phyloP scores from a whole-genome alignment of 2,329 filamentous ascomycete genomes.

The Hypoxylon sp. region DNA sequence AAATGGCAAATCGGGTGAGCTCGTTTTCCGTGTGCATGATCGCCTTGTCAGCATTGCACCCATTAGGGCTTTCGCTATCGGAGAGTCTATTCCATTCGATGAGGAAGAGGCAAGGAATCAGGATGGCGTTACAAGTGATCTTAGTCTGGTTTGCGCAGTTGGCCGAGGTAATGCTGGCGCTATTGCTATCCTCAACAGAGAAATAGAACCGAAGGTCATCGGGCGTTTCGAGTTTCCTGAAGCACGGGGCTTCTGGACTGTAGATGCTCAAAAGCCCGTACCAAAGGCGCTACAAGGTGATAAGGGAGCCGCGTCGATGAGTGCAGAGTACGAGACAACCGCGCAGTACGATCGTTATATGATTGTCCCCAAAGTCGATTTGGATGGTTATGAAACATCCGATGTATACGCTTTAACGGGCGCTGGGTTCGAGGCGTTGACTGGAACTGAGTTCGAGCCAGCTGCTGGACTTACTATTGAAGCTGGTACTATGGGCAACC shows the following conservation, averaged over 20 bases:
- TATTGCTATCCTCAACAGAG: constrained; percentile 78
- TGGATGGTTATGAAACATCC: constrained; percentile 77
- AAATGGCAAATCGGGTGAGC: constrained; percentile 65
- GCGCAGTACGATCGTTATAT: constrained; percentile 79
- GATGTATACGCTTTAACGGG: constrained; percentile 80
- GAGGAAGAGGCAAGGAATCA: constrained; percentile 56
- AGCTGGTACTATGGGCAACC: constrained; percentile 81
- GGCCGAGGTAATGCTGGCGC: constrained; percentile 73
- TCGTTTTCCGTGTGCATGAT: constrained; percentile 81
- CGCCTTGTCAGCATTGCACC: constrained; percentile 79
- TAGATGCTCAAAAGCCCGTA: constrained; percentile 73
- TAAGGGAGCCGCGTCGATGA: constrained; percentile 58
- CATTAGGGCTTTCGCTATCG: constrained; percentile 77
- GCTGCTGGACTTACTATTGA: constrained; percentile 88
- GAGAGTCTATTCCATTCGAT: constrained; percentile 59
- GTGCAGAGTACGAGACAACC: constrained; percentile 64
- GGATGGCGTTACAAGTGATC: constrained; percentile 61
- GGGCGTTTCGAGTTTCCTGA: constrained; percentile 76
- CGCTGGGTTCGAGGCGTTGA: constrained; percentile 76
- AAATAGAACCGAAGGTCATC: constrained; percentile 77
- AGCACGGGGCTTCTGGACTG: constrained; percentile 82
- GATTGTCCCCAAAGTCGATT: constrained; percentile 78
- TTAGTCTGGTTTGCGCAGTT: constrained; percentile 67
- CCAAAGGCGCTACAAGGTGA: constrained; percentile 65
- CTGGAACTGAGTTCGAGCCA: constrained; percentile 89